Evolutionary conservation across 139 green algal species (phyloP), one percentile per base, ranked within the genome.

Genomic region (Chlamydomonas applanata): DNA sequence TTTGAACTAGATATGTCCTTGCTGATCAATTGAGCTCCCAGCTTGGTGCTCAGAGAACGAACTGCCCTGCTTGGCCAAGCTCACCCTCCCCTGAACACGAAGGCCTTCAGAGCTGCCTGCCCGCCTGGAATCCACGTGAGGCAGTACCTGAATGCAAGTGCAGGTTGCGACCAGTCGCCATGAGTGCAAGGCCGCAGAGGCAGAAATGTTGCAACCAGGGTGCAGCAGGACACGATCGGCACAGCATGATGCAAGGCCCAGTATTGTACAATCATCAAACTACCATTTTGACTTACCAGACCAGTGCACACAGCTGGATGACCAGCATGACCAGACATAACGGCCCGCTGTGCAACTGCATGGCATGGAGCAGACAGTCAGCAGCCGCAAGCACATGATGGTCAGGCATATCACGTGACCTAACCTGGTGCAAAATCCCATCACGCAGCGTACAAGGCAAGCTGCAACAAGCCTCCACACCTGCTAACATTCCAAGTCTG

Each of bases 271-370:
- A 29, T 32, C 35, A 30, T 30, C 9, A 29, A 3, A 53, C 35
- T 44, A 19, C 17, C 56, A 29, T 32, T 57, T 52, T 29, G 1
- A 63, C 78, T 29, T 44, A 85, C 74, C 74, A 85, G 17, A 74
- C 1, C 24, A 85, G 57, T 3, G 79, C 74, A 20, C 62, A 33
- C 0, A 85, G 22, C 59, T 85, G 79, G 11, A 85, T 76, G 27
- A 85, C 2, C 0, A 85, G 49, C 65, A 80, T 75, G 44, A 85
- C 69, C 30, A 85, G 40, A 64, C 74, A 81, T 7, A 85, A 49
- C 20, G 1, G 22, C 2, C 69, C 74, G 34, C 73, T 85, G 45
- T 56, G 24, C 5, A 61, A 74, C 54, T 79, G 73, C 46, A 30
- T 4, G 17, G 2, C 19, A 34, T 4, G 40, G 33, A 40, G 16